A percentile compares a stretch with the other conserved stretches of the same genome.
phyloP scores from a whole-genome alignment of 495 filamentous ascomycete genomes.

The Aspergillus ostianus region DNA sequence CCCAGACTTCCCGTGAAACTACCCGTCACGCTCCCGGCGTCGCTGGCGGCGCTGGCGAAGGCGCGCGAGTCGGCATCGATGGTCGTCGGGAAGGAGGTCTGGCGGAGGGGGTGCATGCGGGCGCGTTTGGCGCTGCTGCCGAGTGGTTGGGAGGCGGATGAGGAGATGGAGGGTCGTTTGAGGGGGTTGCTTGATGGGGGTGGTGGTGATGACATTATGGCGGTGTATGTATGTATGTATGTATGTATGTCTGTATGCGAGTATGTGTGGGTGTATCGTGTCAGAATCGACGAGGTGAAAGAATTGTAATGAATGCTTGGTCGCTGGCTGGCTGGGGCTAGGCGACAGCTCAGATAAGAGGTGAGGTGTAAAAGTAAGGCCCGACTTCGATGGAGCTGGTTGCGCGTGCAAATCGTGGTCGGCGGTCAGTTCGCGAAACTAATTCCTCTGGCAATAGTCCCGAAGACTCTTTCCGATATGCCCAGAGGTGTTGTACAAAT shows the following conservation, averaged over 20 bases:
- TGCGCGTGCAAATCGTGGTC: background rate
- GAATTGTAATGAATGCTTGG: background rate
- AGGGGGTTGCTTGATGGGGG: constrained; percentile 35
- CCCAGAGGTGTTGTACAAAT: no score
- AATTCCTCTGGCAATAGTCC: no score
- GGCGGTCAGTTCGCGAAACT: background rate
- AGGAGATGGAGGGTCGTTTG: constrained; percentile 46
- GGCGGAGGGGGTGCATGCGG: constrained; percentile 73
- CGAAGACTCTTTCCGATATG: no score
- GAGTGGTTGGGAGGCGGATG: constrained; percentile 33
- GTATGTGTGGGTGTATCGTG: background rate
- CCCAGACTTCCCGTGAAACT: constrained; percentile 53
- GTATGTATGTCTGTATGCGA: background rate
- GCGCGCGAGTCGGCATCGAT: constrained; percentile 53
- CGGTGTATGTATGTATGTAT: background rate
- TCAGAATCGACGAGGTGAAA: background rate
- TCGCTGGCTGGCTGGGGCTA: no score
- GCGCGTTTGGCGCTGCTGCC: constrained; percentile 32
- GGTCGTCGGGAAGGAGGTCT: constrained; percentile 79
- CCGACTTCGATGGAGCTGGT: background rate
- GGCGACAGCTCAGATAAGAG: background rate
- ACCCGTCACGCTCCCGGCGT: constrained; percentile 67
- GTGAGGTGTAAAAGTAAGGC: no score
- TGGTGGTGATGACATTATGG: constrained; percentile 48
- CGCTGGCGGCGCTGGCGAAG: constrained; percentile 60